Evolutionary conservation across 306 rosid species (phyloP), one percentile per base, ranked within the genome.

Genomic region (Crotalaria pallida): DNA sequence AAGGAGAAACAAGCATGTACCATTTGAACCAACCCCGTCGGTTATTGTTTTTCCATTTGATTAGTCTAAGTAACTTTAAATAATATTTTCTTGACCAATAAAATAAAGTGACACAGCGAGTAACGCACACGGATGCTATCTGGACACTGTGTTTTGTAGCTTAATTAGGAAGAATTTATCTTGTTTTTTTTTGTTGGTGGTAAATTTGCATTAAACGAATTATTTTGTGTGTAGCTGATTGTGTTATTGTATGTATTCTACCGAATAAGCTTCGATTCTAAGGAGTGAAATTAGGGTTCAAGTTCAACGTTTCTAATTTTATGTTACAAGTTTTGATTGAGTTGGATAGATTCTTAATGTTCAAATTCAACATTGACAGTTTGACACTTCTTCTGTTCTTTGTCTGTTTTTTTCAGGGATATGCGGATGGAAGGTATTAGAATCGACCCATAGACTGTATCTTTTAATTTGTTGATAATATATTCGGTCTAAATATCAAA

Each of bases 351-450:
- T 41, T 74, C 24, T 78, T 27, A 3, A 10, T 24, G 55, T n/a
- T n/a, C n/a, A n/a, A n/a, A n/a, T n/a, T n/a, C n/a, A n/a, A n/a
- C n/a, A n/a, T n/a, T 66, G 1, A 21, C 61, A 24, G 1, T n/a
- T n/a, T 87, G 57, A 83, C 81, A 8, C 45, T 67, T 23, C 33
- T 31, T 80, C 44, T 68, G 16, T 73, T 67, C 10, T 4, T 7
- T 74, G 9, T 70, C 64, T n/a, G n/a, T n/a, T 26, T 29, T 36
- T 33, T 55, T 80, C 9, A 86, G 68, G 77, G 72, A 69, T 84
- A 82, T 73, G 74, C 80, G 7, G 86, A 50, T 86, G 80, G 71
- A 66, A 86, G 96, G 98, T 92, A 84, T 62, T 38, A 59, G 48
- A 58, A 36, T 45, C 10, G 63, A 57, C 55, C 48, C 33, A 10